Percentiles rank a stretch among this genome's conserved stretches.
phyloP scores from a whole-genome alignment of 2,329 filamentous ascomycete species.

The Aspergillus fijiensis region DNA sequence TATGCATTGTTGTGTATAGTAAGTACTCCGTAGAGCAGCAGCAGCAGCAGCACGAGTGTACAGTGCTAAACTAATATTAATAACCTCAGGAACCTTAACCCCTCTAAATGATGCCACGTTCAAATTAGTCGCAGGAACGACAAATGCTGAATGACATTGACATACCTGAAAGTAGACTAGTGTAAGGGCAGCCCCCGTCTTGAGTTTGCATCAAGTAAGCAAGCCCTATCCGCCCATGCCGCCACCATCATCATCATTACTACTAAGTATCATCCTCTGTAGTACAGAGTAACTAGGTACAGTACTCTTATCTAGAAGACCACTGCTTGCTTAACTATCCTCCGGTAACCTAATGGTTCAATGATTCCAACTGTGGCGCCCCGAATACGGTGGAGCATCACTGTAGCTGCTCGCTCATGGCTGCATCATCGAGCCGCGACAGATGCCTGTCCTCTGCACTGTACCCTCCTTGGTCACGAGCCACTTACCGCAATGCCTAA shows the following conservation, averaged over 20 bases:
- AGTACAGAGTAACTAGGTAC: not conserved
- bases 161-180: constrained; percentile 1
- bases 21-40: too few relatives aligned
- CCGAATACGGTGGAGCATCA: not conserved
- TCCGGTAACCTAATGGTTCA: not conserved
- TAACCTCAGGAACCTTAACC: not conserved
- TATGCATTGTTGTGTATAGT: too few relatives aligned
- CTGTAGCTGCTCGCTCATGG: not conserved
- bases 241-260: not conserved
- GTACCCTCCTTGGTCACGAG: not conserved
- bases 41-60: not conserved
- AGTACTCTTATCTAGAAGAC: not conserved
- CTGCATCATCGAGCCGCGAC: not conserved
- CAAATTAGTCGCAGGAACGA: constrained; percentile 1
- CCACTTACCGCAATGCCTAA: not conserved
- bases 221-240: not conserved
- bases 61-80: too few relatives aligned
- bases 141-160: constrained; percentile 6
- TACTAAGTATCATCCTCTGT: not conserved
- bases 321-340: not conserved
- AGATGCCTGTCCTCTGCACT: too few relatives aligned
- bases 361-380: not conserved
- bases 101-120: constrained; percentile 1
- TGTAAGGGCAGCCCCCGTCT: constrained; percentile 5
- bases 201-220: not conserved